Evolutionary conservation across 805 yeast species (phyloP).

Genomic region (Suhomyces sp.): DNA sequence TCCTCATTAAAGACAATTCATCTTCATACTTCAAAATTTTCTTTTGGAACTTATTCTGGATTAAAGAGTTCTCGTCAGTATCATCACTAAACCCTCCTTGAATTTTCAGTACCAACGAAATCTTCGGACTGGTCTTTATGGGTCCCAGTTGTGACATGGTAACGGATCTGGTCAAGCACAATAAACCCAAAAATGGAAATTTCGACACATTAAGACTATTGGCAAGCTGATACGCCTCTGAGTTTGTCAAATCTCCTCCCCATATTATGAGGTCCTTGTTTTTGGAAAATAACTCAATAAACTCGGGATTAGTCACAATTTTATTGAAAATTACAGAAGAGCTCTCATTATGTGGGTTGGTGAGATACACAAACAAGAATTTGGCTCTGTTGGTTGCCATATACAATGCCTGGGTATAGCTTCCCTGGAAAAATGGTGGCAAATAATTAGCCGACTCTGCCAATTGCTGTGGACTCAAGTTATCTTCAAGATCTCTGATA

Average conservation of each 20-base stretch:
- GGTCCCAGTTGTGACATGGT: conserved; percentile 57
- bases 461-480: conserved; percentile 25
- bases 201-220: conserved; percentile 67
- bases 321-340: conserved; percentile 51
- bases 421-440: conserved; percentile 62
- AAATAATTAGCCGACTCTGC: conserved; percentile 11
- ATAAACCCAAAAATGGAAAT: conserved; percentile 79
- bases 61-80: conserved; percentile 28
- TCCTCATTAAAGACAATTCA: conserved; percentile 56
- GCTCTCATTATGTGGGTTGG: conserved; percentile 70
- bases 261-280: conserved; percentile 63
- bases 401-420: conserved; percentile 77
- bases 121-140: conserved; percentile 50
- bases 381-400: conserved; percentile 67
- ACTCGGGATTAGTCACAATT: conserved; percentile 51
- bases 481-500: conserved; percentile 51
- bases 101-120: conserved; percentile 59
- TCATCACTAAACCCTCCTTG: conserved; percentile 60
- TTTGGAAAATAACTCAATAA: conserved; percentile 39
- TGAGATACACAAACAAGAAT: conserved; percentile 72
- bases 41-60: conserved; percentile 40
- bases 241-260: conserved; percentile 83
- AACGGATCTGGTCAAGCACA: conserved; percentile 64
- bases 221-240: conserved; percentile 83
- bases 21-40: conserved; percentile 60